Conservation (phyloP, 208 protist genomes). For the Crithidia bombi region DNA sequence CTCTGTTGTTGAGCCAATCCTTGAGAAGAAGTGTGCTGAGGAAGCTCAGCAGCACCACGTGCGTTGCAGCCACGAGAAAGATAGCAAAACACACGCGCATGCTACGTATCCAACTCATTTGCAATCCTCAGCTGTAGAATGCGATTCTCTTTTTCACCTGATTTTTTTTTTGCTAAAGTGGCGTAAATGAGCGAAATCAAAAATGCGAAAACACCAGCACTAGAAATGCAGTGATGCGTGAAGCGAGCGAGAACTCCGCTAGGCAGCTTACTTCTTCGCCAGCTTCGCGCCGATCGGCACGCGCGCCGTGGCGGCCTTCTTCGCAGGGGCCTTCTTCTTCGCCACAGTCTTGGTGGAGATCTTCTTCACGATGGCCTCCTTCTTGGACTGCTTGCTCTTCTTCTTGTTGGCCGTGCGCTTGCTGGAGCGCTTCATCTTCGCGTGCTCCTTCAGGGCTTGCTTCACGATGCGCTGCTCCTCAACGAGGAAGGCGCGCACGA, state of each 20-base stretch:
- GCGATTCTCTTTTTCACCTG: neutral
- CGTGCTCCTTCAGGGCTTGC: constrained; percentile 79
- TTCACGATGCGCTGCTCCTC: constrained; percentile 99
- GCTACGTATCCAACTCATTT: neutral
- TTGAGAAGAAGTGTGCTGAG: no score
- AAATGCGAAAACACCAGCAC: constrained; percentile 10
- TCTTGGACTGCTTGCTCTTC: constrained; percentile 61
- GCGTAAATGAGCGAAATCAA: constrained; percentile 17
- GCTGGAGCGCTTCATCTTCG: constrained; percentile 67
- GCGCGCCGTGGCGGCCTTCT: constrained; percentile 36
- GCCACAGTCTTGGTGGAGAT: constrained; percentile 41
- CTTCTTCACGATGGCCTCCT: constrained; percentile 65
- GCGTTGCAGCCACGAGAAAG: no score
- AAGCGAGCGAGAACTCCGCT: neutral
- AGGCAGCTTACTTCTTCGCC: constrained; percentile 62
- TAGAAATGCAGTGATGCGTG: constrained; percentile 2
- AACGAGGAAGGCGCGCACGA: constrained; percentile 98
- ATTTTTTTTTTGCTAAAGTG: constrained; percentile 7
- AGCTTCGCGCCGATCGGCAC: constrained; percentile 77
- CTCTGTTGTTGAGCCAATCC: no score
- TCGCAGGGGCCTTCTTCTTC: constrained; percentile 56
- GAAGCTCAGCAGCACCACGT: no score
- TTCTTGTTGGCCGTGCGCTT: constrained; percentile 74
- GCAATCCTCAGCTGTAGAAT: neutral
- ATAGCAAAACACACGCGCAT: no score